These are phyloP conservation scores for Parafenestella ontariensis DNA, from an alignment of 2,329 filamentous ascomycete genomes.

Conservation along the genomic window DNA sequence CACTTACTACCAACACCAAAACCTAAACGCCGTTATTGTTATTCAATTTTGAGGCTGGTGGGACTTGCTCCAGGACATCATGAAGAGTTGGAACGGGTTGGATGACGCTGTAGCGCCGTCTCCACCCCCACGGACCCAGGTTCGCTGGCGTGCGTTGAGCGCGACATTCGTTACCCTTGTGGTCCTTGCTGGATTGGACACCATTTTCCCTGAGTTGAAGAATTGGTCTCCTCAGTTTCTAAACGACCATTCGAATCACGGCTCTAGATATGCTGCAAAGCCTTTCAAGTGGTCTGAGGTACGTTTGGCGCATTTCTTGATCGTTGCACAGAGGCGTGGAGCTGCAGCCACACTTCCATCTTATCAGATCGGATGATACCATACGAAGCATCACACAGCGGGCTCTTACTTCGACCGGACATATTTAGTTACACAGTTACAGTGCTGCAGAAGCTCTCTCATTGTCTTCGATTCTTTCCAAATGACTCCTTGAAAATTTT, in stretches of 20 bases:
- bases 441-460: not conserved
- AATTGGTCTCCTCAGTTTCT: conserved; percentile 9
- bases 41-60: conserved; percentile 2
- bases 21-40: conserved; percentile 3
- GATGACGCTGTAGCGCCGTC: conserved; percentile 12
- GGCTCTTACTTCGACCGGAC: too few species aligned
- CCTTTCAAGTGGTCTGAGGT: conserved; percentile 34
- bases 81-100: conserved; percentile 30
- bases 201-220: conserved; percentile 22
- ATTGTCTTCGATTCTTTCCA: not conserved
- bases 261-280: conserved; percentile 1
- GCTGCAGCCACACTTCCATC: conserved; percentile 8
- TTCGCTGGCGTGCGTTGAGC: conserved; percentile 16
- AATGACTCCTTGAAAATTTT: not conserved
- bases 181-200: conserved; percentile 25
- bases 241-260: conserved; percentile 7
- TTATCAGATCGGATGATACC: conserved; percentile 9
- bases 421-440: not conserved
- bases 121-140: conserved; percentile 15
- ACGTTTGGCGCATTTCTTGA: conserved; percentile 18
- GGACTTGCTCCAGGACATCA: conserved; percentile 7
- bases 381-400: conserved; percentile 1
- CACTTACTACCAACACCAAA: conserved; percentile 3
- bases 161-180: conserved; percentile 24
- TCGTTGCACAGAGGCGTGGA: not conserved